Conservation (phyloP, 371 early-diverging fungal genomes). For the Mucor saturninus region DNA sequence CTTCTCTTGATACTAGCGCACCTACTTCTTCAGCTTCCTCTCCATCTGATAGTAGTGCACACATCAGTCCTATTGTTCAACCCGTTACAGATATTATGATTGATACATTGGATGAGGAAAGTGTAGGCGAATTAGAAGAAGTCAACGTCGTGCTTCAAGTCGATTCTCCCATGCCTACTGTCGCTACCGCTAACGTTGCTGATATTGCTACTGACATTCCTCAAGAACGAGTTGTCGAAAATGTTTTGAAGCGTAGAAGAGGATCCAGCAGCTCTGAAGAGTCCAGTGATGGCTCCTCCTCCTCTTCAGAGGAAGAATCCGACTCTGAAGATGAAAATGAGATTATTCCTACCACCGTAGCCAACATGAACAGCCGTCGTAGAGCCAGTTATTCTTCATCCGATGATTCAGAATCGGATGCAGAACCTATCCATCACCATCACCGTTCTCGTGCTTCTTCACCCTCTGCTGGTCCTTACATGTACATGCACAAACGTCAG, state of each 20-base stretch:
- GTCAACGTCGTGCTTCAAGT: no score
- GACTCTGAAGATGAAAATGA: constrained; percentile 26
- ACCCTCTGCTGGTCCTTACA: constrained; percentile 25
- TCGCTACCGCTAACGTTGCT: no score
- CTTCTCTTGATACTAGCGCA: constrained; percentile 28
- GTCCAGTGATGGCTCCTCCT: constrained; percentile 21
- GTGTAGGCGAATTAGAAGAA: constrained; percentile 2
- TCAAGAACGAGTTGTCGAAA: background rate
- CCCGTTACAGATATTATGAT: constrained; percentile 8
- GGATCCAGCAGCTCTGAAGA: constrained; percentile 27
- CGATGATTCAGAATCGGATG: constrained; percentile 36
- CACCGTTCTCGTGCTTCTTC: constrained; percentile 26
- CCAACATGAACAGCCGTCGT: constrained; percentile 40
- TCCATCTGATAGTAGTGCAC: constrained; percentile 23
- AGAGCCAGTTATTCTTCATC: constrained; percentile 35
- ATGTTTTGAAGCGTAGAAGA: constrained; percentile 33
- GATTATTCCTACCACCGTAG: constrained; percentile 48
- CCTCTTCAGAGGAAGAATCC: constrained; percentile 26
- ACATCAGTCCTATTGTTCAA: constrained; percentile 26
- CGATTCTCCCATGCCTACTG: no score
- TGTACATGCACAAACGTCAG: constrained; percentile 53
- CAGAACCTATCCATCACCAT: constrained; percentile 24
- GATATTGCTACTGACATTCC: no score
- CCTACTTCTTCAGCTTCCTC: constrained; percentile 34
- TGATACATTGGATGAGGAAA: constrained; percentile 3